Evolutionary conservation across 192 early-diverging fungal species (phyloP).

Genomic region (Mortierella hygrophila): DNA sequence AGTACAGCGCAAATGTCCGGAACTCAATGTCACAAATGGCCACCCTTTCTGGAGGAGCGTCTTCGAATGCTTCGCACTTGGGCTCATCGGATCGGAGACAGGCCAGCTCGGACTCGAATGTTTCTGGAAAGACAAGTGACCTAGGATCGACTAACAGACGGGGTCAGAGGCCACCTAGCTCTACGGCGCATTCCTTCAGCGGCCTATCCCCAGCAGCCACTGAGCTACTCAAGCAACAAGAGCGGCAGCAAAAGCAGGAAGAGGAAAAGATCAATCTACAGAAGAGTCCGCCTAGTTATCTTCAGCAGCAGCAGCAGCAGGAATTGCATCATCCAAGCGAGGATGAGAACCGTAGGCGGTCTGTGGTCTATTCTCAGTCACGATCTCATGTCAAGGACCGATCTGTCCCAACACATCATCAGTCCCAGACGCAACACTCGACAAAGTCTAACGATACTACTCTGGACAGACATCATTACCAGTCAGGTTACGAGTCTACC

Average conservation of each 20-base stretch:
- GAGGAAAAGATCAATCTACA: conserved; percentile 9
- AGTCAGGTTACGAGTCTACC: conserved; percentile 20
- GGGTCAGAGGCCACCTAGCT: conserved; percentile 11
- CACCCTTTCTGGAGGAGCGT: conserved; percentile 1
- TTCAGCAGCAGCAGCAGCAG: neutral
- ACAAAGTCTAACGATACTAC: neutral
- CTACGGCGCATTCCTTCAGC: neutral
- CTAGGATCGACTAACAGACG: conserved; percentile 7
- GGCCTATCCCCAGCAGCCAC: conserved; percentile 39
- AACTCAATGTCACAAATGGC: conserved; percentile 36
- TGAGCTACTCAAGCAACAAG: conserved; percentile 36
- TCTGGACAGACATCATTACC: neutral
- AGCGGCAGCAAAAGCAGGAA: conserved; percentile 31
- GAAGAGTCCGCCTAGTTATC: neutral
- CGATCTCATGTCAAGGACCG: neutral
- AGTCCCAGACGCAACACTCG: neutral
- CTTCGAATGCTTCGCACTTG: neutral
- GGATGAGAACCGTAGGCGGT: conserved; percentile 16
- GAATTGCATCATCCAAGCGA: conserved; percentile 18
- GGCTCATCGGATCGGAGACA: neutral
- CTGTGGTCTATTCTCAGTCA: neutral
- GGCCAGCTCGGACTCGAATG: neutral
- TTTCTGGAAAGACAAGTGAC: neutral
- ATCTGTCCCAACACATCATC: neutral
- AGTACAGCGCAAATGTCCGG: conserved; percentile 26